Evolutionary conservation across 768 basidiomycete genomes (phyloP), one percentile per base, ranked within the genome.

Genomic region (Saitozyma sp.): DNA sequence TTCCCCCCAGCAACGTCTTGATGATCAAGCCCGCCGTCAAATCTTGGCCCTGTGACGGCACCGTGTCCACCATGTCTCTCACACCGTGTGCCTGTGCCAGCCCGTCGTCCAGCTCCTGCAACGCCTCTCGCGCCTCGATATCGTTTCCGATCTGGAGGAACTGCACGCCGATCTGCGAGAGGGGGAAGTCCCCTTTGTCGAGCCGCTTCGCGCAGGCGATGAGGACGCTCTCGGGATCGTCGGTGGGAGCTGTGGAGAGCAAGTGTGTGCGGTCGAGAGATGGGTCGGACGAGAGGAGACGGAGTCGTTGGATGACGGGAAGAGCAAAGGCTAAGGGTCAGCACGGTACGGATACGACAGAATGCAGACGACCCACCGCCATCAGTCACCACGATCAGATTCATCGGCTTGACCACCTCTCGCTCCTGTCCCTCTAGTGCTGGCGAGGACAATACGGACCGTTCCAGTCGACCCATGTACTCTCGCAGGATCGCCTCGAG

Each of bases 61-160:
- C 87, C 3, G 87, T 88, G 68, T 89, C 88, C 0, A 89, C 87
- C 20, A 89, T 89, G 69, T 89, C 88, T 82, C 86, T 61, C 45
- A 77, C 61, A 1, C 68, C 56, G 67, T 84, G 77, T 6, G 60
- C 78, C 1, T 63, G 65, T 11, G 81, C 68, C 42, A 90, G 77
- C 10, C 81, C 84, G 66, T 89, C 84, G 66, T 90, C 89, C 11
- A 89, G 80, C 58, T 91, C 79, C 59, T 81, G 80, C 42, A 84
- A 62, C 13, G 82, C 75, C 50, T 77, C 79, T 3, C 82, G 67
- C 50, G 86, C 73, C 50, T 75, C 71, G 0, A 58, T 37, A 49
- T 79, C 73, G 46, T 81, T 67, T 74, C 87, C 89, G 16, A 88
- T 81, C 84, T 88, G 89, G 1, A 90, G 84, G 55, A 90, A 88